Evolutionary conservation across 768 basidiomycete genomes (phyloP).

Genomic region (Tulasnella sp.): DNA sequence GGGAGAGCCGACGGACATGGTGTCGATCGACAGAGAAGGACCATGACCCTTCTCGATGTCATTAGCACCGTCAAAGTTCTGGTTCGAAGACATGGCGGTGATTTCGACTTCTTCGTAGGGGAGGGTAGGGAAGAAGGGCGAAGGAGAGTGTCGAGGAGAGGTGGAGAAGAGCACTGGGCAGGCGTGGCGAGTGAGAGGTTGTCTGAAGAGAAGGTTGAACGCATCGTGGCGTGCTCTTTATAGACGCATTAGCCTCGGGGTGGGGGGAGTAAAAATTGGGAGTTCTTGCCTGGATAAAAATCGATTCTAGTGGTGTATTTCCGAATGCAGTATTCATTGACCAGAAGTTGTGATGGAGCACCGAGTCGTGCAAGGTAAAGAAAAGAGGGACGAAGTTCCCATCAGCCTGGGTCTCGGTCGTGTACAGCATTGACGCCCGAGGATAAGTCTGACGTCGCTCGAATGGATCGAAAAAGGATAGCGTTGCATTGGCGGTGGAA

Average conservation of each 20-base stretch:
- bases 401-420: not conserved
- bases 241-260: not conserved
- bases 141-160: not conserved
- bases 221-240: not conserved
- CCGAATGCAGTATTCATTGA: not conserved
- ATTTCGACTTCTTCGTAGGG: constrained; percentile 1
- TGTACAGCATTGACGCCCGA: not conserved
- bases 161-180: not conserved
- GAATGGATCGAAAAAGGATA: not conserved
- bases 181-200: not conserved
- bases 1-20: constrained; percentile 6
- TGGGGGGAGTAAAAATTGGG: not conserved
- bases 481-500: not conserved
- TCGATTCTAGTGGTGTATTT: not conserved
- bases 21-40: not conserved
- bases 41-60: constrained; percentile 19
- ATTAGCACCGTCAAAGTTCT: constrained; percentile 11
- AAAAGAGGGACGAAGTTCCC: not conserved
- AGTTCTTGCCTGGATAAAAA: not conserved
- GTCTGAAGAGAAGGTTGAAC: not conserved
- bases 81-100: constrained; percentile 6
- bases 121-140: not conserved
- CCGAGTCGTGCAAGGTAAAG: not conserved
- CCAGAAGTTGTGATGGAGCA: not conserved
- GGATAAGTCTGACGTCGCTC: not conserved